Base-by-base conservation (phyloP, 495 filamentous ascomycete species). In the Poronia punctata region DNA sequence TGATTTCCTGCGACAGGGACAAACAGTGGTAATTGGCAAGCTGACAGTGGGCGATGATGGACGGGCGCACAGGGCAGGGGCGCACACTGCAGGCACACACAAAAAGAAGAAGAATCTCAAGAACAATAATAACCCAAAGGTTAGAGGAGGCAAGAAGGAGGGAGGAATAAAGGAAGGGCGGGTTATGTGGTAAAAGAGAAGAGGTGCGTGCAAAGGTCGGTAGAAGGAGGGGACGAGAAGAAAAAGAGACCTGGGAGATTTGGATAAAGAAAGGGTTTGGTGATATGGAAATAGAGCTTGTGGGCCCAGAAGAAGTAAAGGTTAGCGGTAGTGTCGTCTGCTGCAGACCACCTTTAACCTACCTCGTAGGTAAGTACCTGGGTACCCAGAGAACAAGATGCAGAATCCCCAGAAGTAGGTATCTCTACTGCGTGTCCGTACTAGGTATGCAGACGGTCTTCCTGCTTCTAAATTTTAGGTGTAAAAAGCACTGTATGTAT, bases 91-190 rank as follows among this genome's bases (percentile, higher is more conserved):
- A 57, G 55, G 57, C 60, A 46, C 40, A 48, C 45, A 54, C 40
- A 48, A 48, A 53, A 54, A 61, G 54, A 36, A 43, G 49, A 49
- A 42, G 32, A 48, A 30, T 35, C 41, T 56, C 51, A 61, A 62
- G 56, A 57, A 60, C 57, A 55, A 59, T 68, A 66, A 59, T 60
- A 63, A 55, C 42, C 50, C 53, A 49, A 49, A 39, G 48, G 43
- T 43, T 38, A 51, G 57, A 48, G 50, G 56, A 46, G 47, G 46
- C 52, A 46, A 50, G 42, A 41, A 48, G 43, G 49, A 44, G 43
- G 44, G 35, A 45, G 45, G 53, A 52, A 50, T 57, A 57, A 56
- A 57, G 58, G 48, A 38, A 48, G 44, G 44, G 41, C 28, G 43
- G 48, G 40, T 29, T 37, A 29, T 34, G 34, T 34, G 26, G 35